These are phyloP conservation scores for Choricystis sp. DNA, from an alignment of 139 green algal genomes.

Conservation along the genomic window DNA sequence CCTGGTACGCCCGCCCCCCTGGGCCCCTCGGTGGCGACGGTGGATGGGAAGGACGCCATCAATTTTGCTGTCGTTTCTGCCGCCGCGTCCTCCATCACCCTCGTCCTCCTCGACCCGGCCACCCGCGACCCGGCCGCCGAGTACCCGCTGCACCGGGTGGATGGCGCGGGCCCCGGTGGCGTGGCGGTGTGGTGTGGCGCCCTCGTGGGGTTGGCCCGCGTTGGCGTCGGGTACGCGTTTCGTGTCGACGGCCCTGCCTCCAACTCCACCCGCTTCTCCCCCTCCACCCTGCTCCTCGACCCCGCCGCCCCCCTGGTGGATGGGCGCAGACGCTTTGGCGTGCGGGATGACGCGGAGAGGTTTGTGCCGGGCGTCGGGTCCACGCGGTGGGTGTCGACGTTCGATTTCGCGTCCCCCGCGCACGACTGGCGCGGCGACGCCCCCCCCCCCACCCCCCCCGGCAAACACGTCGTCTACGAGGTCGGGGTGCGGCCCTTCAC, in stretches of 20 bases:
- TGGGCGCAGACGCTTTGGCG: background rate
- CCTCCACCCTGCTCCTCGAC: background rate
- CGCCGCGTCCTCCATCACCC: background rate
- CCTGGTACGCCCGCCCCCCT: background rate
- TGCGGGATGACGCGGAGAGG: constrained; percentile 5
- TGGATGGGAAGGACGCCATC: background rate
- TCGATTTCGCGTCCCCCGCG: constrained; percentile 45
- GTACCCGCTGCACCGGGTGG: background rate
- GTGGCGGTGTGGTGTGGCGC: background rate
- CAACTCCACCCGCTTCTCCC: background rate
- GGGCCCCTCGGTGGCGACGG: background rate
- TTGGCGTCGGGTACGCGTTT: background rate
- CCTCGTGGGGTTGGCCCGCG: background rate
- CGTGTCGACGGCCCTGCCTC: too few species aligned
- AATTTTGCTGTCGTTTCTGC: background rate
- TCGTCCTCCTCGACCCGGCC: background rate
- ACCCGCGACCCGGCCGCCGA: background rate
- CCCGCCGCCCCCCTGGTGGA: background rate
- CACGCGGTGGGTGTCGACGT: constrained; percentile 65
- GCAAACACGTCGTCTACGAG: constrained; percentile 73
- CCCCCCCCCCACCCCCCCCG: constrained; percentile 22
- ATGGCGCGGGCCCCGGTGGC: background rate
- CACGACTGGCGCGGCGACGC: constrained; percentile 69
- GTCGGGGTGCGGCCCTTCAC: constrained; percentile 70
- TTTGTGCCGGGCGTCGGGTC: constrained; percentile 18